phyloP scores from a whole-genome alignment of 108 stramenopile species.

The Cyclotella sp. region DNA sequence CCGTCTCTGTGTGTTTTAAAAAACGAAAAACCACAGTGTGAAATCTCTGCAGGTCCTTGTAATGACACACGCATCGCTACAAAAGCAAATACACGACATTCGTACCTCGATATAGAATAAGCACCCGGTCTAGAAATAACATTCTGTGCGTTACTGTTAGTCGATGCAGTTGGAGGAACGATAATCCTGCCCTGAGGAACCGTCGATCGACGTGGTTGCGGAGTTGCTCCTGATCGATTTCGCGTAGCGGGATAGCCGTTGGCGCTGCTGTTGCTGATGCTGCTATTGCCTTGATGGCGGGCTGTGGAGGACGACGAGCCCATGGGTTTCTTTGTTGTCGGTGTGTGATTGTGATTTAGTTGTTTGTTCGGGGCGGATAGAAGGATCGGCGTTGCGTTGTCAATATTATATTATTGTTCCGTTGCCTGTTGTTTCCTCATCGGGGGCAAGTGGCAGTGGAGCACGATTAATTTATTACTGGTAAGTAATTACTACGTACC shows the following conservation, averaged over 20 bases:
- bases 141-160: not conserved
- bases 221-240: constrained; percentile 3
- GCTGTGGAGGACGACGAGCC: constrained; percentile 31
- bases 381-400: no score
- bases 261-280: not conserved
- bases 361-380: not conserved
- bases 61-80: not conserved
- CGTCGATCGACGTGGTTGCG: not conserved
- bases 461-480: no score
- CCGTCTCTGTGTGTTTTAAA: constrained; percentile 51
- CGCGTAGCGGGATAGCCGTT: constrained; percentile 24
- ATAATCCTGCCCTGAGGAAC: not conserved
- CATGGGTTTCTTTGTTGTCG: not conserved
- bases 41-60: no score
- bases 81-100: not conserved
- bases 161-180: not conserved
- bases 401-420: not conserved
- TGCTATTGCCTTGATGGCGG: not conserved
- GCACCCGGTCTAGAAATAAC: constrained; percentile 29
- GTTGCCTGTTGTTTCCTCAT: not conserved
- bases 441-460: no score
- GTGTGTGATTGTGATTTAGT: not conserved
- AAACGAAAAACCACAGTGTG: not conserved
- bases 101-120: constrained; percentile 24
- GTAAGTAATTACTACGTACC: no score